phyloP scores from a whole-genome alignment of 225 moss, liverwort and hornwort species.

The Polytrichum commune region DNA sequence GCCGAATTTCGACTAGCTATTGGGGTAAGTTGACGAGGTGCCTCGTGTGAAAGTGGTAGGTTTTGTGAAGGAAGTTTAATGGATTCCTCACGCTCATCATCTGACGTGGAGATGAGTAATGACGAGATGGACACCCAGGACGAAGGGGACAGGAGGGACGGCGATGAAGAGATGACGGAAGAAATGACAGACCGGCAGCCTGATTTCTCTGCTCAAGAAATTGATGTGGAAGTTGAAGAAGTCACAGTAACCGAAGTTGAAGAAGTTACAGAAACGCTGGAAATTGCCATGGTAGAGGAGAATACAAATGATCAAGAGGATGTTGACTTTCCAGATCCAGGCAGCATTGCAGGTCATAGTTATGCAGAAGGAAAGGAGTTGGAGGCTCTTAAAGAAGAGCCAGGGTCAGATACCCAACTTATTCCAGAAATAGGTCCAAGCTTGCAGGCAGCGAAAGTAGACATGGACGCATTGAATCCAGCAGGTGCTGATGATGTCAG shows the following conservation, averaged over 20 bases:
- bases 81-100: not conserved
- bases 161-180: slow-evolving; percentile 14
- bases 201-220: slow-evolving; percentile 27
- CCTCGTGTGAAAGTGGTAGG: too few species aligned
- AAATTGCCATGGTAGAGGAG: slow-evolving; percentile 11
- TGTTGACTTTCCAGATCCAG: slow-evolving; percentile 3
- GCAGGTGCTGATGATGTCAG: not conserved
- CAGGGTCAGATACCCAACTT: slow-evolving; percentile 7
- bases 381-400: slow-evolving; percentile 8
- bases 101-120: not conserved
- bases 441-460: not conserved
- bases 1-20: too few species aligned
- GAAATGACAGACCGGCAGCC: slow-evolving; percentile 13
- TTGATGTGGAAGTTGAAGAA: slow-evolving; percentile 24
- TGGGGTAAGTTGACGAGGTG: too few species aligned
- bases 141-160: slow-evolving; percentile 19
- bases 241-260: slow-evolving; percentile 29
- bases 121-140: slow-evolving; percentile 18
- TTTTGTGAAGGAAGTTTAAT: too few species aligned
- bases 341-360: slow-evolving; percentile 13
- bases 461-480: not conserved
- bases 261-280: slow-evolving; percentile 18
- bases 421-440: slow-evolving; percentile 15
- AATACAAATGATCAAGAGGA: slow-evolving; percentile 10
- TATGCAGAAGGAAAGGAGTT: slow-evolving; percentile 7